These are phyloP conservation scores for Myriosclerotinia duriaeana DNA, from an alignment of 2,329 filamentous ascomycete species.

Conservation along the genomic window DNA sequence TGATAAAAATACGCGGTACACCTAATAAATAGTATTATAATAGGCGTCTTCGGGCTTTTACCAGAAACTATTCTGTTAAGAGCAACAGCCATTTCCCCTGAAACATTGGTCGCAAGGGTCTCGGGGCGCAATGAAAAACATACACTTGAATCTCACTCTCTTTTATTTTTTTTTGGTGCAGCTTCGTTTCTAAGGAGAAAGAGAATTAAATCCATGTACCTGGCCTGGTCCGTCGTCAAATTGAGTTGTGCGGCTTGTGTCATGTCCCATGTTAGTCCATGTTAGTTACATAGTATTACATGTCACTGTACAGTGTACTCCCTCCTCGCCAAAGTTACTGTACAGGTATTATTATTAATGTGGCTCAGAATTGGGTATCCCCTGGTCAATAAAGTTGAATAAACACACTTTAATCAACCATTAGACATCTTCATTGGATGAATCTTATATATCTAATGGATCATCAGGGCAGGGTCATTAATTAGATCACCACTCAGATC, in stretches of 20 bases:
- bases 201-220: slow-evolving; percentile 20
- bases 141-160: neutral
- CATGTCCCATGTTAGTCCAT: neutral
- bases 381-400: no score
- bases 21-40: neutral
- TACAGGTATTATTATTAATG: no score
- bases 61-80: slow-evolving; percentile 17
- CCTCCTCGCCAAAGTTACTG: no score
- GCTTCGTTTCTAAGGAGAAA: neutral
- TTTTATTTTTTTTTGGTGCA: neutral
- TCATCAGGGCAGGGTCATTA: no score
- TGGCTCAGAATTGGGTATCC: no score
- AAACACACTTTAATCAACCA: no score
- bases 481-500: no score
- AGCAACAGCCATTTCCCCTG: slow-evolving; percentile 11
- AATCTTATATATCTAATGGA: no score
- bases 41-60: slow-evolving; percentile 10
- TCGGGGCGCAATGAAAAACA: neutral
- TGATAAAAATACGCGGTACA: neutral
- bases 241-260: neutral
- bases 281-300: neutral
- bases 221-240: slow-evolving; percentile 10
- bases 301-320: no score
- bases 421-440: no score
- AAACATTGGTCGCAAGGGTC: slow-evolving; percentile 7